Base-by-base conservation (phyloP, 2,329 filamentous ascomycete genomes). In the Ceratocystis colombiana region DNA sequence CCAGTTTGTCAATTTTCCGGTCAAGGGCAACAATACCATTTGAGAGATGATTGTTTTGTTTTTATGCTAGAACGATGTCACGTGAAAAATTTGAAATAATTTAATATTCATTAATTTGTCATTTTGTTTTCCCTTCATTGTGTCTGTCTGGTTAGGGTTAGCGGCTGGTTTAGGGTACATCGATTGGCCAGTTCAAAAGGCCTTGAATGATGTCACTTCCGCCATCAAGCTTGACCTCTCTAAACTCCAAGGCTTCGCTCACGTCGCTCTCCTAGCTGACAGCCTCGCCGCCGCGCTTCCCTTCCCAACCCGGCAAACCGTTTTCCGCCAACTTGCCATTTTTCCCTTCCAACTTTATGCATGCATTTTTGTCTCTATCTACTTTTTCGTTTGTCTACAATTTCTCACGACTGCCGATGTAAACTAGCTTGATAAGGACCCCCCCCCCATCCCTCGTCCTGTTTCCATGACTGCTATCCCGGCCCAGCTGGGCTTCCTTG, bases 401-500 rank as follows among this genome's bases (percentile, higher is more conserved):
- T 12, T 41, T 12, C 37, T 41, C 10, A 41, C 37, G 37, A 41
- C 10, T 41, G 37, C 37, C 37, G 10, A 41, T 41, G 37, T 41
- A 41, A 41, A 41, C 10, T 41, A 12, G 37, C 3, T 12, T 41
- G 10, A 41, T 41, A 41, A 62, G 46, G 61, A 30, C 64, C 28
- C 5, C 28, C 5, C 22, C 22, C 28, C 62, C 62, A 65, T 50
- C 44, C 15, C 92, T 94, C 55, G 93, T 93, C 45, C 89, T 89
- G 73, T 33, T 41, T 37, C 25, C n/a, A 41, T 68, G 66, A 65
- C 66, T 20, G 59, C 61, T 50, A 62, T 53, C 44, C 67, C 64
- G 10, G 67, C 67, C 45, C 67, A 68, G 46, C 84, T 97, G 37
- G 88, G 89, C 71, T 97, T 94, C 75, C 82, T 99, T 59, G 86